Conservation (phyloP, 1,139 yeast species). For the Diutina ranongensis region DNA sequence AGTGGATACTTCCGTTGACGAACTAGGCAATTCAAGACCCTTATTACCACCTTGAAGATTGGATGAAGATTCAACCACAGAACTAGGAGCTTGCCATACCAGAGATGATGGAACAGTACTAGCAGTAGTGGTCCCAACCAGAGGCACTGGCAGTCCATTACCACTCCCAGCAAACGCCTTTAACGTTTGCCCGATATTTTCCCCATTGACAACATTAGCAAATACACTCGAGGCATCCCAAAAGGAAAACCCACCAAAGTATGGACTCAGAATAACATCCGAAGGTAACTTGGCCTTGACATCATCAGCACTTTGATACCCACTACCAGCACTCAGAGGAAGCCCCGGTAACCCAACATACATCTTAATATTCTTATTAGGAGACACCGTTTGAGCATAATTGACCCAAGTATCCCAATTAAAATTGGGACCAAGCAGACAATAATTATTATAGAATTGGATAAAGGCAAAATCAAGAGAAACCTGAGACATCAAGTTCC, state of each 20-base stretch:
- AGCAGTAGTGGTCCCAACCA: background rate
- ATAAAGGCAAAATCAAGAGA: constrained; percentile 77
- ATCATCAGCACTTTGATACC: background rate
- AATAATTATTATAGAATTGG: constrained; percentile 90
- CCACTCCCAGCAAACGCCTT: background rate
- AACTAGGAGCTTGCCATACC: background rate
- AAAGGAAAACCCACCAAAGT: constrained; percentile 4
- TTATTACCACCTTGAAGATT: background rate
- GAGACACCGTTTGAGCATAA: constrained; percentile 50
- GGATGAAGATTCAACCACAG: background rate
- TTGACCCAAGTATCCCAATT: constrained; percentile 82
- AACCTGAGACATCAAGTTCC: constrained; percentile 49
- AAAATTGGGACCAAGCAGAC: constrained; percentile 47
- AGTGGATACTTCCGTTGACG: background rate
- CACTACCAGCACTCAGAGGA: constrained; percentile 9
- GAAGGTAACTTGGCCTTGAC: background rate
- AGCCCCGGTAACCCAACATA: constrained; percentile 71
- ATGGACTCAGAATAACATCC: background rate
- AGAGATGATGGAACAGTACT: background rate
- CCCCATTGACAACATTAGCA: background rate
- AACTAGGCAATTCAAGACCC: background rate
- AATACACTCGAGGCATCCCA: constrained; percentile 2
- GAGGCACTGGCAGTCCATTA: background rate
- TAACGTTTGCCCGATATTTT: background rate
- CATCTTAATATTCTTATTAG: constrained; percentile 56